Conservation (phyloP, 2,329 filamentous ascomycete genomes). For the Cladosporium oxysporum region DNA sequence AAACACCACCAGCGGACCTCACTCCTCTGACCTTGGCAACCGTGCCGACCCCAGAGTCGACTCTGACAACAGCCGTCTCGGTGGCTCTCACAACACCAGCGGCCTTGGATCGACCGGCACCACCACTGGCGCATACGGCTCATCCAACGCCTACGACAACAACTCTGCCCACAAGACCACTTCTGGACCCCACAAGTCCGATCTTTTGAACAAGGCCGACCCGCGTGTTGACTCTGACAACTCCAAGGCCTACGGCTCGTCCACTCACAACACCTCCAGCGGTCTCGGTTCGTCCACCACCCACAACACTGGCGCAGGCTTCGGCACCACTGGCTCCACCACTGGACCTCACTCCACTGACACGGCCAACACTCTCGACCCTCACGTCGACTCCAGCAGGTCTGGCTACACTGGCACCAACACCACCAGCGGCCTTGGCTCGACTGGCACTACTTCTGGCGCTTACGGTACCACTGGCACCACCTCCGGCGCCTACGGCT, state of each 20-base stretch:
- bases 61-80: conserved; percentile 12
- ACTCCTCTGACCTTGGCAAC: conserved; percentile 24
- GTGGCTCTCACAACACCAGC: conserved; percentile 20
- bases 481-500: background rate
- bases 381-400: conserved; percentile 22
- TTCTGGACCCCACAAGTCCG: conserved; percentile 23
- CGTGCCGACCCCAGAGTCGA: conserved; percentile 18
- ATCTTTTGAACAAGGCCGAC: conserved; percentile 24
- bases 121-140: conserved; percentile 5
- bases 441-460: background rate
- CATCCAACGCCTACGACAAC: background rate
- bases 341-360: conserved; percentile 24
- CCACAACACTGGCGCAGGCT: conserved; percentile 1
- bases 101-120: background rate
- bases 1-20: conserved; percentile 19
- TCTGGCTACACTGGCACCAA: conserved; percentile 11
- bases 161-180: background rate
- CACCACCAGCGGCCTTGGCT: conserved; percentile 1
- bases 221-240: conserved; percentile 15
- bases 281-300: conserved; percentile 22
- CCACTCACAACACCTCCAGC: conserved; percentile 6
- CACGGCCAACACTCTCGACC: conserved; percentile 23
- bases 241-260: conserved; percentile 22
- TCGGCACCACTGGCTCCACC: background rate
- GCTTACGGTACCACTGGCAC: conserved; percentile 1